A percentile compares a stretch with the other conserved stretches of the same genome.
These are phyloP conservation scores for Fraxinus ornus DNA, from an alignment of 305 asterid genomes.

Conservation along the genomic window DNA sequence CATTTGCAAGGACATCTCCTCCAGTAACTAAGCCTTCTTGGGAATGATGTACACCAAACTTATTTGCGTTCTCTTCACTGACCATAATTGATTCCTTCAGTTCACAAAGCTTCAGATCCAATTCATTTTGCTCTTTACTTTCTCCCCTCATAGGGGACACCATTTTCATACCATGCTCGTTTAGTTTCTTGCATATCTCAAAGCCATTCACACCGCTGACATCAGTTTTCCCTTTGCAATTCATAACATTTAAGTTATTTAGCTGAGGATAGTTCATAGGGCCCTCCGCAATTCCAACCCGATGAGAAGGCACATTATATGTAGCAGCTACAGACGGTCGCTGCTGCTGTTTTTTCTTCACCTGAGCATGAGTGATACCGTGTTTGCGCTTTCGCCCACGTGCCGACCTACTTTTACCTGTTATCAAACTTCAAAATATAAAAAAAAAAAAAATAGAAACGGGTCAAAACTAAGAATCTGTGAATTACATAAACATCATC, in stretches of 20 bases:
- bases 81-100: constrained; percentile 37
- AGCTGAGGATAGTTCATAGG: constrained; percentile 35
- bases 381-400: constrained; percentile 40
- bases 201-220: constrained; percentile 25
- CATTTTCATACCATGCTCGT: constrained; percentile 39
- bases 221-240: constrained; percentile 34
- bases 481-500: constrained; percentile 1
- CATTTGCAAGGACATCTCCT: constrained; percentile 35
- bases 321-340: constrained; percentile 60
- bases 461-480: constrained; percentile 1
- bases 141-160: constrained; percentile 33
- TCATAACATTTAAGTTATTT: constrained; percentile 27
- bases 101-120: constrained; percentile 58
- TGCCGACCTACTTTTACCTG: constrained; percentile 33
- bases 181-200: constrained; percentile 37
- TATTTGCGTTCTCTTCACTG: constrained; percentile 30
- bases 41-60: constrained; percentile 23
- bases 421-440: constrained; percentile 26
- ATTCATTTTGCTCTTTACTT: constrained; percentile 40
- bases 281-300: constrained; percentile 43
- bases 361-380: constrained; percentile 28
- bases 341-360: constrained; percentile 45
- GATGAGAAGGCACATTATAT: constrained; percentile 49
- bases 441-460: constrained; percentile 19
- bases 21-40: constrained; percentile 35